These are phyloP conservation scores for Pelagophyceae sp. DNA, from an alignment of 352 stramenopile species.

Conservation along the genomic window DNA sequence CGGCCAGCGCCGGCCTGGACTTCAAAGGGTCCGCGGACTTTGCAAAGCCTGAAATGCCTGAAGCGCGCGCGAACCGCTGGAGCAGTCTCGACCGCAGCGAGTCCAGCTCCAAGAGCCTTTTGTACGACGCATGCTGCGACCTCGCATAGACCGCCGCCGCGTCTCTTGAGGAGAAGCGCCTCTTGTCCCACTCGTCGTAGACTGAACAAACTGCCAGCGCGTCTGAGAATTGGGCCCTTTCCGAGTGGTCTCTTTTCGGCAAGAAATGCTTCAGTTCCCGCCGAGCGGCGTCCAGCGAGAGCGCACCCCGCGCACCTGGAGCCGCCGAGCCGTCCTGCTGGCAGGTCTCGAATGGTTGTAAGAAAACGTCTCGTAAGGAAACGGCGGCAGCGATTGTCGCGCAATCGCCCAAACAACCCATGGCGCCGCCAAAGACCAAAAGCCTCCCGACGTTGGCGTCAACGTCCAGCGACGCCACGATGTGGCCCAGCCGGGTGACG, in stretches of 20 bases:
- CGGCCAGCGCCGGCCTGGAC: background rate
- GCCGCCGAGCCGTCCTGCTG: background rate
- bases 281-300: background rate
- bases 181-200: background rate
- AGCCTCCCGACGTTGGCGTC: slow-evolving; percentile 82
- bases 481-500: slow-evolving; percentile 30
- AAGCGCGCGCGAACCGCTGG: background rate
- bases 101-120: background rate
- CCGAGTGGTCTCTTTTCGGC: background rate
- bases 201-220: background rate
- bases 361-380: background rate
- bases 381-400: background rate
- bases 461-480: slow-evolving; percentile 72
- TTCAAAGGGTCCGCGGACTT: background rate
- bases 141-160: background rate
- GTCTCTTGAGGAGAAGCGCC: background rate
- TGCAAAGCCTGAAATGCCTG: too few species aligned
- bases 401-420: slow-evolving; percentile 36
- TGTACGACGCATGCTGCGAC: background rate
- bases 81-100: background rate
- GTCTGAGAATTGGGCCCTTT: background rate
- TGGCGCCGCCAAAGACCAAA: slow-evolving; percentile 76
- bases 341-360: background rate
- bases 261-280: background rate
- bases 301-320: background rate